Base-by-base conservation (phyloP, 2,329 filamentous ascomycete genomes). In the Fusarium aywerte region DNA sequence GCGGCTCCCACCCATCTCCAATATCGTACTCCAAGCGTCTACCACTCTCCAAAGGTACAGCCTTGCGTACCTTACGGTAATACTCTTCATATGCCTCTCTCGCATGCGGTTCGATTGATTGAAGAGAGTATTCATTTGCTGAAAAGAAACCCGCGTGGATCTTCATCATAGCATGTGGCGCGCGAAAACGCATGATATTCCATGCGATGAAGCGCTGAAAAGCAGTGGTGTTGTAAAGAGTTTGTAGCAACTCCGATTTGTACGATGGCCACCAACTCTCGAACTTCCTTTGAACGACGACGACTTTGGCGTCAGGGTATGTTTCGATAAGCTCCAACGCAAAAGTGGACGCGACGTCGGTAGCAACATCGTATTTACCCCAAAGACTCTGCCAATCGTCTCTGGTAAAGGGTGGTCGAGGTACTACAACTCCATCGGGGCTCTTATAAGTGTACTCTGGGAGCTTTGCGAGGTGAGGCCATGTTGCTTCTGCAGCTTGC, bases 401-500 rank as follows among this genome's bases (percentile, higher is more conserved):
- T 29, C 16, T 47, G 0, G 29, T 50, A 2, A 65, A 65, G 0
- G 42, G 18, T 1, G 62, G 53, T 0, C 62, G 53, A 5, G 27
- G 20, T 4, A 4, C 4, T 4, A 5, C 15, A 1, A n/a, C 12
- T 4, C 38, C 52, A 11, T 43, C 20, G 0, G 32, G 16, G 4
- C 11, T 5, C 1, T 42, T 39, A 16, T 55, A 33, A 1, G 48
- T 42, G 15, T 65, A 65, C 1, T 25, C 48, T 2, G 62, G 35
- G 2, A 65, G 29, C 1, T 45, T 5, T 1, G 11, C 13, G 7
- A 65, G 55, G 13, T 50, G 62, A 16, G 62, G 62, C 36, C 32
- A 65, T 4, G 61, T 61, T 2, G 54, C 60, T 20, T 65, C 62
- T 0, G 60, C 62, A 6, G 62, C 62, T 16, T 65, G 12, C 18